These are phyloP conservation scores for Diaporthe capsici DNA, from an alignment of 2,329 filamentous ascomycete species.

Conservation along the genomic window DNA sequence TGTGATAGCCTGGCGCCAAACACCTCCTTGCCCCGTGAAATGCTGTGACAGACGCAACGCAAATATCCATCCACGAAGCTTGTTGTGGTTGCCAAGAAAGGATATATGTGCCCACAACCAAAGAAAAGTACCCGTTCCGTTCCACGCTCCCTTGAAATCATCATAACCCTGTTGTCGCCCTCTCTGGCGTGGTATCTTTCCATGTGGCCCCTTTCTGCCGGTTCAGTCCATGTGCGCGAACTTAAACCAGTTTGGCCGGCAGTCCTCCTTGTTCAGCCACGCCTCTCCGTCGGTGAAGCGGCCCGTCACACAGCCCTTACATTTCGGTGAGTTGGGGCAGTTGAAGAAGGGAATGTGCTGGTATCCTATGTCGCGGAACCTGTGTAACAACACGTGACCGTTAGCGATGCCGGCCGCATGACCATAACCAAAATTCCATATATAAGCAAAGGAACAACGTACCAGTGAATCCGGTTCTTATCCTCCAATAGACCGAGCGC, in stretches of 20 bases:
- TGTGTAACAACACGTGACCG: constrained; percentile 52
- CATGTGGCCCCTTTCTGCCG: neutral
- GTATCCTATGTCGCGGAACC: constrained; percentile 99
- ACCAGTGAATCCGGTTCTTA: constrained; percentile 93
- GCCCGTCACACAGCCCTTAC: constrained; percentile 87
- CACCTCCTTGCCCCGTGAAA: constrained; percentile 38
- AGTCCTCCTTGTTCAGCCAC: constrained; percentile 91
- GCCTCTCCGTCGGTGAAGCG: constrained; percentile 90
- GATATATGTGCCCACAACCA: constrained; percentile 33
- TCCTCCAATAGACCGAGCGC: constrained; percentile 94
- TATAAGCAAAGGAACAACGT: constrained; percentile 52
- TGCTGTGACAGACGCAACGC: constrained; percentile 34
- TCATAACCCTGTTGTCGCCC: constrained; percentile 28
- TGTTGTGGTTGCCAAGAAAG: constrained; percentile 28
- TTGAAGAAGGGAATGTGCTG: constrained; percentile 99
- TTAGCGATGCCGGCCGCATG: neutral
- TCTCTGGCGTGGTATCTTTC: constrained; percentile 32
- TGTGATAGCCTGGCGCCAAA: constrained; percentile 40
- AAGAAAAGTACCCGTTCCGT: constrained; percentile 16
- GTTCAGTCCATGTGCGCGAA: constrained; percentile 83
- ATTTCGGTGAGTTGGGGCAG: constrained; percentile 97
- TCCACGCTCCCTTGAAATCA: constrained; percentile 31
- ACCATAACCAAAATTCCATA: neutral
- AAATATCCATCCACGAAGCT: constrained; percentile 37
- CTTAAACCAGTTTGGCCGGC: constrained; percentile 97